Base-by-base conservation (phyloP, 345 rosid genomes). In the Clausena lansium region DNA sequence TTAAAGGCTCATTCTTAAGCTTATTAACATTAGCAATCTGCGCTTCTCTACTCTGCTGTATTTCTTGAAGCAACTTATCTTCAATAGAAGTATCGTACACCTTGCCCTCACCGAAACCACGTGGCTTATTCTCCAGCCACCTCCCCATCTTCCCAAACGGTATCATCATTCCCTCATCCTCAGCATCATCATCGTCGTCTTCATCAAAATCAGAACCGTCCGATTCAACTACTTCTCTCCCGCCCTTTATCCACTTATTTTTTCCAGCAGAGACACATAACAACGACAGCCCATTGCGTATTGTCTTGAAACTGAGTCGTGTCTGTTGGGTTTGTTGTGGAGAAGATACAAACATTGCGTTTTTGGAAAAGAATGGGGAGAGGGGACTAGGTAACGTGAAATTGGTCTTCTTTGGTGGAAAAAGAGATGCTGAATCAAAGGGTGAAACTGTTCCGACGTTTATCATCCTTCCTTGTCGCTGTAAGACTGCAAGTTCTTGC, bases 61-160 rank as follows among this genome's bases (percentile, higher is more conserved):
- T 85, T 87, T 95, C 94, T 60, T 92, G 89, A 36, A 93, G 86
- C 89, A 95, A 85, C 84, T 89, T 88, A 50, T 90, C 98, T 85
- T 95, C 98, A 78, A 89, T 15, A 17, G 81, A 81, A 70, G 98
- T 92, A 66, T 91, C 93, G 47, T 92, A 95, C 32, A 79, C 89
- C 68, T 90, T 93, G 62, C 89, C 90, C n/a, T 76, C 89, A 2
- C 99, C 98, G 47, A 93, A 95, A 39, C 97, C 98, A 35, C 83
- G 79, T 1, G 98, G 98, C 87, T 83, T 90, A 45, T 59, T 88
- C 86, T 88, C 92, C 58, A 89, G 81, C 97, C 97, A 92, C 85
- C 81, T 72, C 79, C 79, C 78, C 98, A 93, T 91, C 80, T 89
- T 78, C 61, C 73, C 93, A 38, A 85, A 59, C 8, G 97, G 91